These are phyloP conservation scores for Saccharomycopsis selenospora DNA, from an alignment of 805 yeast species.

Conservation along the genomic window DNA sequence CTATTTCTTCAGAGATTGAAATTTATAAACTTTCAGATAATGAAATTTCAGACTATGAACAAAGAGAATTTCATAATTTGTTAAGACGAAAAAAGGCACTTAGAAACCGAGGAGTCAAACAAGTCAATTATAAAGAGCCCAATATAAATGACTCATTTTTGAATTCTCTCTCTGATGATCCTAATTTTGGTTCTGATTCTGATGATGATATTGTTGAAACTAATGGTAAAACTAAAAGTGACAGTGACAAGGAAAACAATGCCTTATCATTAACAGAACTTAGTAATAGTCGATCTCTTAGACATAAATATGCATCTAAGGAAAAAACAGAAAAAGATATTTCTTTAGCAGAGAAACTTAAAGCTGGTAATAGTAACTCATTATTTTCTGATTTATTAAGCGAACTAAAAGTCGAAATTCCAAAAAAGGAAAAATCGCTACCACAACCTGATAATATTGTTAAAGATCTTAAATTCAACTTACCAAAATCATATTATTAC, in stretches of 20 bases:
- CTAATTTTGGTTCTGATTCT: constrained; percentile 12
- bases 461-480: background rate
- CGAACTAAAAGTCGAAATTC: background rate
- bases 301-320: background rate
- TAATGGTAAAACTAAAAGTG: background rate
- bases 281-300: background rate
- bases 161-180: constrained; percentile 30
- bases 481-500: background rate
- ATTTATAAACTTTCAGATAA: constrained; percentile 8
- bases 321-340: background rate
- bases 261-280: background rate
- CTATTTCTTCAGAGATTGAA: background rate
- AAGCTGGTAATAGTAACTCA: background rate
- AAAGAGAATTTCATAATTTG: constrained; percentile 1
- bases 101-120: constrained; percentile 3
- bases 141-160: constrained; percentile 7
- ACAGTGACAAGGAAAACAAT: background rate
- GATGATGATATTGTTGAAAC: background rate
- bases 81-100: background rate
- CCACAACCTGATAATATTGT: background rate
- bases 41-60: constrained; percentile 16
- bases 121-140: constrained; percentile 12
- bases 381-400: background rate
- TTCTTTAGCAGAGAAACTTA: background rate
- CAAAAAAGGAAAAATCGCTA: background rate